Evolutionary conservation across 768 basidiomycete genomes (phyloP).

Genomic region (Mycena epipterygia): DNA sequence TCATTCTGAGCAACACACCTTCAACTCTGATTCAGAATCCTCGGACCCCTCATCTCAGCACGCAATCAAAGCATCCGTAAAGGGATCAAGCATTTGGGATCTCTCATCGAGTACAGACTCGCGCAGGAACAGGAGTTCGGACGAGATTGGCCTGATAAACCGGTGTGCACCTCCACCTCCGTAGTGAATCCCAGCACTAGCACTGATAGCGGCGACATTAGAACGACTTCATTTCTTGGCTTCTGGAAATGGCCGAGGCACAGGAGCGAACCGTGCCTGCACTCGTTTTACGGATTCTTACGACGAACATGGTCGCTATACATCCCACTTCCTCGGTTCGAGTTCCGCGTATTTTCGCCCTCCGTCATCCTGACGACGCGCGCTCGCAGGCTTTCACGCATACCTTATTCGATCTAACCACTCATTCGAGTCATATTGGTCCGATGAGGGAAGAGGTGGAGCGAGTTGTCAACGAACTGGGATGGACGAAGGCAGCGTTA

Average conservation of each 20-base stretch:
- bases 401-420: slow-evolving; percentile 46
- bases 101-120: slow-evolving; percentile 49
- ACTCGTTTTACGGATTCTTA: slow-evolving; percentile 46
- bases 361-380: background rate
- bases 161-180: slow-evolving; percentile 41
- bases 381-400: slow-evolving; percentile 41
- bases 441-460: slow-evolving; percentile 52
- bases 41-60: slow-evolving; percentile 29
- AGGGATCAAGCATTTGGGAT: slow-evolving; percentile 44
- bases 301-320: slow-evolving; percentile 56
- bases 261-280: slow-evolving; percentile 40
- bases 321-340: slow-evolving; percentile 57
- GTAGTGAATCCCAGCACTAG: background rate
- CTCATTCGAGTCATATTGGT: slow-evolving; percentile 43
- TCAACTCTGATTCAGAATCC: slow-evolving; percentile 12
- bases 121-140: slow-evolving; percentile 49
- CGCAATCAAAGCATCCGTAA: slow-evolving; percentile 6
- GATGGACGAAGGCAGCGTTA: slow-evolving; percentile 57
- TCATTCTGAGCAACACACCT: background rate
- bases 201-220: background rate
- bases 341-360: background rate
- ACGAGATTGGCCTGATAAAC: slow-evolving; percentile 51
- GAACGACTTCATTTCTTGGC: slow-evolving; percentile 38
- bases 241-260: slow-evolving; percentile 40
- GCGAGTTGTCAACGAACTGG: slow-evolving; percentile 41